Evolutionary conservation across 1,284 basidiomycete genomes (phyloP), one percentile per base, ranked within the genome.

Genomic region (Cutaneotrichosporon arboriforme): DNA sequence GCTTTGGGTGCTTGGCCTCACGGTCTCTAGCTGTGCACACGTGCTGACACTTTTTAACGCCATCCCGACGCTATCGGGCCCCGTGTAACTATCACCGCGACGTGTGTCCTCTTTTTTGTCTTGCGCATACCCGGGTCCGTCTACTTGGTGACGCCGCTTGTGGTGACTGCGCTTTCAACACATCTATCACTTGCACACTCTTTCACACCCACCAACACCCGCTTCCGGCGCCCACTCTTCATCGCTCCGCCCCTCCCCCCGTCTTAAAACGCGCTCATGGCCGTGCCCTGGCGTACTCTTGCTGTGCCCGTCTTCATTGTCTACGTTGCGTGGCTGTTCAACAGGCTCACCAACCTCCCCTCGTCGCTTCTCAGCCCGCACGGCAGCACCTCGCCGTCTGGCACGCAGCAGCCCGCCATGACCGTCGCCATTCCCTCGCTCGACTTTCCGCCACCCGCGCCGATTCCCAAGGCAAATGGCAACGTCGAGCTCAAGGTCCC

Each of bases 401-500:
- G 4, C 8, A 13, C 23, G 8, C 15, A 23, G 8, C 12, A 13
- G 36, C 46, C 46, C 13, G 33, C 43, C 43, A 45, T 45, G 43
- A 45, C 46, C 8, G 46, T 47, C 14, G 35, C 36, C 36, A 47
- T 38, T 21, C 46, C 46, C 17, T 18, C 41, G 15, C 18, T 50
- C 41, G 48, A 46, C 31, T 59, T 68, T 57, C 63, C 70, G 8
- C 65, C 65, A 17, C 63, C 39, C 42, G 68, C 59, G 7, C 63
- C 71, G 2, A 64, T 68, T 26, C 69, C 71, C 54, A 69, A 59
- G 51, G 65, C 71, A 4, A 37, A 18, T 8, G 68, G 68, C 33
- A 67, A 71, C 5, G 73, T 87, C 52, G 87, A 83, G 76, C 80
- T 79, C 23, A 83, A 67, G 42, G 58, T 74, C 4, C 71, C 81